Evolutionary conservation across 2,329 filamentous ascomycete genomes (phyloP).

Genomic region (Sordariomycetes sp.): DNA sequence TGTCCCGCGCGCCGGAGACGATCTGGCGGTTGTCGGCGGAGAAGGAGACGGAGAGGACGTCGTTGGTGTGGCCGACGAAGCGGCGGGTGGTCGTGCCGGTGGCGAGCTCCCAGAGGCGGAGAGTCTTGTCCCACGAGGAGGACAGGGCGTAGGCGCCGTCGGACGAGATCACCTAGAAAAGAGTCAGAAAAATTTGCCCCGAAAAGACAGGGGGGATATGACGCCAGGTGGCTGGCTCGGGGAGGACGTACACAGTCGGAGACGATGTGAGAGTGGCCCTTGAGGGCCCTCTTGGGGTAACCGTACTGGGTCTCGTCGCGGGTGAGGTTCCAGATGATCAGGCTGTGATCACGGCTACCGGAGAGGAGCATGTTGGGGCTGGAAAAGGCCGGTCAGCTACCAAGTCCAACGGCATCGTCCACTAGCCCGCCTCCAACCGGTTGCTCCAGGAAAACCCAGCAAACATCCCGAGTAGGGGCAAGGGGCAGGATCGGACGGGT

Average conservation of each 20-base stretch:
- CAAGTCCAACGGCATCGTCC: background rate
- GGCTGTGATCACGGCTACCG: slow-evolving; percentile 91
- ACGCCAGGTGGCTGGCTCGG: background rate
- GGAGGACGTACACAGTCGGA: slow-evolving; percentile 88
- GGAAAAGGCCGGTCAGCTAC: slow-evolving; percentile 9
- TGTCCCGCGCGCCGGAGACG: slow-evolving; percentile 95
- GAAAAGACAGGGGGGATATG: background rate
- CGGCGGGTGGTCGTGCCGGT: slow-evolving; percentile 94
- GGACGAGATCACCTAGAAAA: slow-evolving; percentile 84
- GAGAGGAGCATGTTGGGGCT: slow-evolving; percentile 99
- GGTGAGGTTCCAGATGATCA: slow-evolving; percentile 99
- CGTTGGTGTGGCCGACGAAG: slow-evolving; percentile 98
- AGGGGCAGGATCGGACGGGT: background rate
- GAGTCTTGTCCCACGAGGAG: slow-evolving; percentile 99
- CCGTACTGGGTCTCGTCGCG: slow-evolving; percentile 97
- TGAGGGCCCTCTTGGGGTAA: slow-evolving; percentile 97
- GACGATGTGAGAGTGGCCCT: slow-evolving; percentile 99
- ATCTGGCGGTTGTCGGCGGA: slow-evolving; percentile 99
- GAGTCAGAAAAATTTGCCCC: background rate
- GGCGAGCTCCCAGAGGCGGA: slow-evolving; percentile 98
- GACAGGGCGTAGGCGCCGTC: slow-evolving; percentile 99
- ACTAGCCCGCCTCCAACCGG: background rate
- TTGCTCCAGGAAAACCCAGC: background rate
- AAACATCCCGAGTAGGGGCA: background rate
- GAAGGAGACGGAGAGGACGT: slow-evolving; percentile 99